These are phyloP conservation scores for Atalantia buxifolia DNA, from an alignment of 345 rosid genomes.

Conservation along the genomic window DNA sequence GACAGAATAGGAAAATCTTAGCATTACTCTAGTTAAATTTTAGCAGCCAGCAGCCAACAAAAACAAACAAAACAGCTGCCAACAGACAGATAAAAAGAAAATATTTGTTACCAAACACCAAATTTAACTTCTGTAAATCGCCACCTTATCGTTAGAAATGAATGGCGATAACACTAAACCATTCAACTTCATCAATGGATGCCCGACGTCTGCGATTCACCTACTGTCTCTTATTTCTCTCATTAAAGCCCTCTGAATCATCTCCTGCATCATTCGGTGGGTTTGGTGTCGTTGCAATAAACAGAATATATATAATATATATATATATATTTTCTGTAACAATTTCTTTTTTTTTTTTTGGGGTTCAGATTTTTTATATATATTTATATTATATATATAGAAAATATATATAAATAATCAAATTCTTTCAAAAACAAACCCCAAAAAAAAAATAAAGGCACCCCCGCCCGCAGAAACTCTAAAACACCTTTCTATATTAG, in stretches of 20 bases:
- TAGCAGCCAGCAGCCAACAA: neutral
- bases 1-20: neutral
- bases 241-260: conserved; percentile 34
- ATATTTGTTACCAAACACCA: neutral
- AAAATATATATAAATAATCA: neutral
- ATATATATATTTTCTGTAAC: neutral
- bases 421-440: neutral
- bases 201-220: neutral
- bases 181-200: neutral
- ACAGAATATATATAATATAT: neutral
- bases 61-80: neutral
- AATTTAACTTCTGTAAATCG: neutral
- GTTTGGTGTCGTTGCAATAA: conserved; percentile 27
- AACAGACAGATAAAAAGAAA: neutral
- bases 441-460: neutral
- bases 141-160: conserved; percentile 12
- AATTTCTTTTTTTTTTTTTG: neutral
- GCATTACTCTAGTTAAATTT: neutral
- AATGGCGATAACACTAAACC: neutral
- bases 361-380: neutral
- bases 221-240: conserved; percentile 2
- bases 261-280: conserved; percentile 27
- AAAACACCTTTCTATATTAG: conserved; percentile 8
- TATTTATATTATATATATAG: neutral
- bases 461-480: neutral